A percentile compares a stretch with the other conserved stretches of the same genome.
phyloP scores from a whole-genome alignment of 192 early-diverging fungal genomes.

The Backusella parvicylindrica region DNA sequence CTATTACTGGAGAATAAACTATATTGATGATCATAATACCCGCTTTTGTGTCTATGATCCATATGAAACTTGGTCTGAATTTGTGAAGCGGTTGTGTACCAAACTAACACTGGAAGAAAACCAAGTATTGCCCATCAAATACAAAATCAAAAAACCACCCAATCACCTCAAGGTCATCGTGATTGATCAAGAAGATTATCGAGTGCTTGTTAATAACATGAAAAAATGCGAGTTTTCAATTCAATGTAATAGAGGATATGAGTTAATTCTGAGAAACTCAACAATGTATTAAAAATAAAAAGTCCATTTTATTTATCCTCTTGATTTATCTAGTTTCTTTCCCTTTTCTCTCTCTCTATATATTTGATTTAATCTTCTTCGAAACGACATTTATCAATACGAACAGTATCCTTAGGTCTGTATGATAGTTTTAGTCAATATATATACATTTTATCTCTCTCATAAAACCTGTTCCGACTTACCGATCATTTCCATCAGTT shows the following conservation, averaged over 20 bases:
- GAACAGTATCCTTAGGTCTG: slow-evolving; percentile 18
- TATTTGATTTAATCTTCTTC: neutral
- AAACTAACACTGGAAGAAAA: neutral
- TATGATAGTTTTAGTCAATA: neutral
- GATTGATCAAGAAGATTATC: neutral
- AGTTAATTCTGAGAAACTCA: neutral
- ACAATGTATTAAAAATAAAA: neutral
- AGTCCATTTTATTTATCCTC: neutral
- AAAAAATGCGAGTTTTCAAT: neutral
- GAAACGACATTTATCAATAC: slow-evolving; percentile 13
- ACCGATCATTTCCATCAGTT: slow-evolving; percentile 54
- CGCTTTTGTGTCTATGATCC: too few species aligned
- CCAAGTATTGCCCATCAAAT: neutral
- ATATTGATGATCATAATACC: too few species aligned
- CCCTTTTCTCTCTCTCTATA: too few species aligned
- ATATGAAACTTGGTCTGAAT: too few species aligned
- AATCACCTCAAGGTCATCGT: neutral
- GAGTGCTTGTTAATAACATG: neutral
- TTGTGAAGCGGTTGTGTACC: too few species aligned
- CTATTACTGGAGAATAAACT: too few species aligned
- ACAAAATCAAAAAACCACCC: neutral
- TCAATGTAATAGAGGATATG: neutral
- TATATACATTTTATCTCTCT: neutral
- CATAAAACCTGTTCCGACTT: neutral
- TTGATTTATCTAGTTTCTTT: neutral